These are phyloP conservation scores for Cucurbita pepo DNA, from an alignment of 306 rosid genomes.

Conservation along the genomic window DNA sequence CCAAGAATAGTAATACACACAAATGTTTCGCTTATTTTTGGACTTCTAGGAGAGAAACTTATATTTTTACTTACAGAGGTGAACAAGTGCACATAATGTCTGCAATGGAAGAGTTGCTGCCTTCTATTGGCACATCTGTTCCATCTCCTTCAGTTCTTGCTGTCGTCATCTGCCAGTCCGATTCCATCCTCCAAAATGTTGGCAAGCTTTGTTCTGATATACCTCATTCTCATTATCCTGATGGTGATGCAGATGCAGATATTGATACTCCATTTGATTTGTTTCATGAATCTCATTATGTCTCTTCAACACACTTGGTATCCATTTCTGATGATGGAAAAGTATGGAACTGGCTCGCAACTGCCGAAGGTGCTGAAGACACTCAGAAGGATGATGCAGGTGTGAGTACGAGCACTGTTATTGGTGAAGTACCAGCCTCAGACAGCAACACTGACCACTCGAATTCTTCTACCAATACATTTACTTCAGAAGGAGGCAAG, in stretches of 20 bases:
- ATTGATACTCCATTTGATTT: conserved; percentile 81
- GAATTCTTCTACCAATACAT: conserved; percentile 28
- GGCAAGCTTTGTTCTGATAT: conserved; percentile 46
- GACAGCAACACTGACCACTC: conserved; percentile 19
- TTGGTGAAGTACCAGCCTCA: conserved; percentile 15
- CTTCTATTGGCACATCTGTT: conserved; percentile 75
- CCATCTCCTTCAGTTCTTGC: conserved; percentile 81
- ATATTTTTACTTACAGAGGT: conserved; percentile 37
- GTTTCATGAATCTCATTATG: conserved; percentile 30
- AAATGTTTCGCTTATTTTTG: conserved; percentile 6
- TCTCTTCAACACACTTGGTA: conserved; percentile 63
- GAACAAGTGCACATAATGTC: conserved; percentile 75
- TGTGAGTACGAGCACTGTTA: conserved; percentile 22
- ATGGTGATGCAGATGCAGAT: conserved; percentile 44
- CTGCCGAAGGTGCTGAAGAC: conserved; percentile 52
- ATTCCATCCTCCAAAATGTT: conserved; percentile 57
- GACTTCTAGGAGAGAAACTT: conserved; percentile 15
- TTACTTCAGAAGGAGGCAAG: conserved; percentile 25
- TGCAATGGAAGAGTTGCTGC: conserved; percentile 87
- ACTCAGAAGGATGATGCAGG: conserved; percentile 28
- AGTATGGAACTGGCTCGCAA: conserved; percentile 90
- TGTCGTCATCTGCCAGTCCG: conserved; percentile 54
- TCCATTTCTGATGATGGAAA: conserved; percentile 95
- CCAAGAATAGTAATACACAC: not conserved
- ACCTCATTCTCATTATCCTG: conserved; percentile 50